Base-by-base conservation (phyloP, 495 filamentous ascomycete species). In the Podospora appendiculata region DNA sequence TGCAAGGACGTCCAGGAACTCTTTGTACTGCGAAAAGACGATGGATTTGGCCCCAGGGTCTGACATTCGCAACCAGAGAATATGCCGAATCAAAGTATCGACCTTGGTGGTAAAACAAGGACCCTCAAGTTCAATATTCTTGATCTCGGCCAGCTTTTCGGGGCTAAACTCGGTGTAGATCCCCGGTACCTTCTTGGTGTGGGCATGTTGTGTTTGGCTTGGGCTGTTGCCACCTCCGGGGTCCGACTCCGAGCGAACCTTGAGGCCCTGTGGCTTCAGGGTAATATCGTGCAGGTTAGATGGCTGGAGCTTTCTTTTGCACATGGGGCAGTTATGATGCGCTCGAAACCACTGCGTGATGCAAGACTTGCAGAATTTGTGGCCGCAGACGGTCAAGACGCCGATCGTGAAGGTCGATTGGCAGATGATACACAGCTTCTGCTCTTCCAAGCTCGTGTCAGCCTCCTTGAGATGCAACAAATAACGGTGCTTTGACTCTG, bases 11-110 rank as follows among this genome's bases (percentile, higher is more conserved):
- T 79, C 70, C n/a, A 98, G 71, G 56, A 96, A 96, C 41, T 85
- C 82, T 48, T 79, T 77, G 67, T 75, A 71, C 63, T 98, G 92
- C 6, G 88, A 91, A 64, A 96, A 98, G 18, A 96, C 71, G 58
- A 98, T 84, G 0, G 88, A 88, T 63, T 96, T 96, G 9, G 89
- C 80, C 0, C 88, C 90, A 1, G 88, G 89, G 61, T 98, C 93
- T 46, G 88, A 79, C 48, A 84, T 73, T 3, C 89, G 80, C 4
- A 98, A 71, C 88, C 88, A 96, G 13, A 94, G 62, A 1, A 96
- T 68, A 61, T 98, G 93, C 9, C 86, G 77, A 19, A 84, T 79
- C 9, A 97, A 59, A 0, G 79, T 91, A 57, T 96, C 90, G 16
- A 96, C 84, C 63, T 98, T 98, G 0, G 87, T 92, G 8, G 89